Base-by-base conservation (phyloP, 805 yeast species). In the Blastobotrys terrestris region DNA sequence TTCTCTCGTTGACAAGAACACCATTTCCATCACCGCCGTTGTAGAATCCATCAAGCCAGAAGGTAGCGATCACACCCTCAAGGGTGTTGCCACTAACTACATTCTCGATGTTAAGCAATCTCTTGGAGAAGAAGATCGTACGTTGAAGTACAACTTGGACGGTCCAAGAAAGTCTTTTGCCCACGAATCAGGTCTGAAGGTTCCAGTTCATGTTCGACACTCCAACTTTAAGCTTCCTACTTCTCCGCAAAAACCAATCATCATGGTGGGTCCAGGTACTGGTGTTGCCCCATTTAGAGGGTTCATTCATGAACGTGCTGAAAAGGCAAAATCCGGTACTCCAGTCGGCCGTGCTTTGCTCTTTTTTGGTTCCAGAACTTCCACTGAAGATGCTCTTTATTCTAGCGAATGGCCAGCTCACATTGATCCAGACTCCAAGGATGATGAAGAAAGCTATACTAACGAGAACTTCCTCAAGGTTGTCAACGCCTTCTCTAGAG, bases 201-300 rank as follows among this genome's bases (percentile, higher is more conserved):
- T 90, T 51, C 97, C 97, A 3, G 84, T 94, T 43, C 97, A 91
- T 67, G 85, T 94, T 46, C 87, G 98, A 72, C 89, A 94, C 71
- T 91, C 98, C 4, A 86, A 92, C 53, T 94, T 92, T 77, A 91
- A 90, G 75, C 77, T 94, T 58, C 99, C 99, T 18, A 77, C 90
- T 5, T 87, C 88, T 65, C 85, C 95, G 31, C 70, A 79, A 2
- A 81, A 84, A 31, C 97, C 98, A 15, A 77, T 92, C 19, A 89
- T 92, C 62, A 80, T 91, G 85, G 78, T 92, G 64, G 99, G 99
- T 26, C 98, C 99, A 46, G 99, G 99, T 59, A 94, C 99, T 2
- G 99, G 99, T 69, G 92, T 92, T 49, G 98, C 99, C 7, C 99
- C 99, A 56, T 88, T 94, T 76, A 84, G 99, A 73, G 99, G 96